Percentiles rank a stretch among this genome's conserved stretches.
phyloP scores from a whole-genome alignment of 2,329 filamentous ascomycete genomes.

The Coniella vitis region DNA sequence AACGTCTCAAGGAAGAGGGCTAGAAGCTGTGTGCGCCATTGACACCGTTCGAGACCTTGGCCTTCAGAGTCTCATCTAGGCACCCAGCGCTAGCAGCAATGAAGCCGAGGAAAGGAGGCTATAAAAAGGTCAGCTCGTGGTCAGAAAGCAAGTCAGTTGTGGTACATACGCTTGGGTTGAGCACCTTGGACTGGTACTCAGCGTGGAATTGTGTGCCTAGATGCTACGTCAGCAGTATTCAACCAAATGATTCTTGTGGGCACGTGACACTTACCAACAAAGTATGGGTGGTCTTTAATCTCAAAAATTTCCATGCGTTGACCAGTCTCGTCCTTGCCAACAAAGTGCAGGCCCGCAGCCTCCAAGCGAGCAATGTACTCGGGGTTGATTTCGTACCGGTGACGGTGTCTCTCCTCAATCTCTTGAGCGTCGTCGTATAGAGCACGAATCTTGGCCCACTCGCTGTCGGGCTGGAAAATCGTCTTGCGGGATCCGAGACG shows the following conservation, averaged over 20 bases:
- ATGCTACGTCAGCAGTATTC: background rate
- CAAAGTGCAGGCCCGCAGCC: slow-evolving; percentile 58
- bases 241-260: slow-evolving; percentile 54
- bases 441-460: slow-evolving; percentile 64
- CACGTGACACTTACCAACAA: slow-evolving; percentile 35
- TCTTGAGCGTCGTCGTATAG: slow-evolving; percentile 52
- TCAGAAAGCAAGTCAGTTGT: slow-evolving; percentile 1
- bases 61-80: slow-evolving; percentile 39
- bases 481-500: slow-evolving; percentile 65
- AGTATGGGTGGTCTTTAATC: slow-evolving; percentile 70
- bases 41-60: slow-evolving; percentile 12
- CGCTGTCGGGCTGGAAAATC: slow-evolving; percentile 60
- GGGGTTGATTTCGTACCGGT: slow-evolving; percentile 78
- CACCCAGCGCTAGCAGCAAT: slow-evolving; percentile 70
- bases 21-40: slow-evolving; percentile 11
- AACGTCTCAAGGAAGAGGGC: no score
- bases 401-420: slow-evolving; percentile 64
- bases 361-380: slow-evolving; percentile 57
- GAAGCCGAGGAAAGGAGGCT: slow-evolving; percentile 68
- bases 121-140: slow-evolving; percentile 16
- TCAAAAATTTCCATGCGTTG: slow-evolving; percentile 74
- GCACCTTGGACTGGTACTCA: slow-evolving; percentile 17
- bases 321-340: slow-evolving; percentile 68
- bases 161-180: slow-evolving; percentile 16
- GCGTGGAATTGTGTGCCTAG: slow-evolving; percentile 16